Conservation (phyloP, 2,329 filamentous ascomycete genomes). For the Phaeosphaeriaceae sp. region DNA sequence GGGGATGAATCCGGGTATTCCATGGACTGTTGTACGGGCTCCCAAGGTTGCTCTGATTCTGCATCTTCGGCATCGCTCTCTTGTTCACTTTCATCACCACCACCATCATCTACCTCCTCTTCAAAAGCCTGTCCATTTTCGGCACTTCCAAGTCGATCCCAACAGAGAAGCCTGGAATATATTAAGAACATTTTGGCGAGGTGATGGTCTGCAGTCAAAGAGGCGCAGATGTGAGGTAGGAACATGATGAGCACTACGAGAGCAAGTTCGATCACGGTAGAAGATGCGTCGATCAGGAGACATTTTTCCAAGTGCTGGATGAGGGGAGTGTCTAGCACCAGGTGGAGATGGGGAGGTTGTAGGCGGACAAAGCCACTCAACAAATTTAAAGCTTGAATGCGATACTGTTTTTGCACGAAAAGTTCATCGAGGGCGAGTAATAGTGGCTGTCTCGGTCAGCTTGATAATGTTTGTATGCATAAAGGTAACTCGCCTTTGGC, state of each 20-base stretch:
- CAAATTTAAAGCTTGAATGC: conserved; percentile 69
- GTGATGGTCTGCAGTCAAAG: conserved; percentile 64
- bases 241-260: conserved; percentile 81
- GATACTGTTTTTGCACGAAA: conserved; percentile 68
- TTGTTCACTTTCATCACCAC: conserved; percentile 36
- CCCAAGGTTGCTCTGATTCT: conserved; percentile 61
- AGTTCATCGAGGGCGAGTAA: conserved; percentile 70
- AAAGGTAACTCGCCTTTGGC: conserved; percentile 59
- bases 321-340: conserved; percentile 73
- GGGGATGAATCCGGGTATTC: conserved; percentile 62
- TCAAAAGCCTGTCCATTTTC: conserved; percentile 13
- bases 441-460: conserved; percentile 61
- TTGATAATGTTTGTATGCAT: neutral
- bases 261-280: conserved; percentile 75
- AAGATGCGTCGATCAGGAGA: conserved; percentile 78
- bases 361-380: conserved; percentile 75
- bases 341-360: conserved; percentile 79
- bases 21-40: conserved; percentile 66
- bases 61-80: conserved; percentile 46
- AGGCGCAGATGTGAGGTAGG: conserved; percentile 78
- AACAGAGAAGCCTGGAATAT: conserved; percentile 80
- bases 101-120: conserved; percentile 20
- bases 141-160: conserved; percentile 63
- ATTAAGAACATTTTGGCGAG: conserved; percentile 80
- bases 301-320: conserved; percentile 75